phyloP scores from a whole-genome alignment of 306 rosid genomes.

The Vicia faba region DNA sequence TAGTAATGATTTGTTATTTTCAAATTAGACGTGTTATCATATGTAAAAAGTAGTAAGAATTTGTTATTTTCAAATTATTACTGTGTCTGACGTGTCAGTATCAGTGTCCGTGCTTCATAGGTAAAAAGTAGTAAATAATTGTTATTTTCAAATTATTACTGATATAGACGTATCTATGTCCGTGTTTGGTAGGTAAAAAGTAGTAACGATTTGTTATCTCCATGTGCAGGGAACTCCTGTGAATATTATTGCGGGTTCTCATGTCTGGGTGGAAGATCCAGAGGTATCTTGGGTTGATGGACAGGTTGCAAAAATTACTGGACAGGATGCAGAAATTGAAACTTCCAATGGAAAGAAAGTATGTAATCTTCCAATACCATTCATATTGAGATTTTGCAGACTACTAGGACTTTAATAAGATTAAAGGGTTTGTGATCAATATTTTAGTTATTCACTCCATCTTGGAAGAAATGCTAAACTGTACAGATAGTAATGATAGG shows the following conservation, averaged over 20 bases:
- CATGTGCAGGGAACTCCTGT: constrained; percentile 86
- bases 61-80: too few species aligned
- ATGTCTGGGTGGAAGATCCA: constrained; percentile 89
- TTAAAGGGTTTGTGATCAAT: too few species aligned
- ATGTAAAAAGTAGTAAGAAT: too few species aligned
- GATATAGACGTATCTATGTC: background rate
- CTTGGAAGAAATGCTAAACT: background rate
- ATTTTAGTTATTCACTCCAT: too few species aligned
- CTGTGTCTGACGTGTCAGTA: too few species aligned
- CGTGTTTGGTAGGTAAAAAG: too few species aligned
- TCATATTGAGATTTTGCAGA: background rate
- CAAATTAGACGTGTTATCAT: too few species aligned
- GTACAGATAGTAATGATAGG: constrained; percentile 12
- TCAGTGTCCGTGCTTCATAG: too few species aligned
- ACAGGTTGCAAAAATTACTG: constrained; percentile 73
- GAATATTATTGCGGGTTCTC: constrained; percentile 88
- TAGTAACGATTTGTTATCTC: background rate
- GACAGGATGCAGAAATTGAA: constrained; percentile 69
- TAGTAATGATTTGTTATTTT: too few species aligned
- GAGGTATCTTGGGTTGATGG: constrained; percentile 79
- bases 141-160: too few species aligned
- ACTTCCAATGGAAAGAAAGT: constrained; percentile 72
- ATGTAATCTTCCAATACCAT: background rate
- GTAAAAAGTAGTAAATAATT: background rate
- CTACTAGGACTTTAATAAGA: too few species aligned